phyloP scores from a whole-genome alignment of 139 green algal genomes.

The Chlorella sp. region DNA sequence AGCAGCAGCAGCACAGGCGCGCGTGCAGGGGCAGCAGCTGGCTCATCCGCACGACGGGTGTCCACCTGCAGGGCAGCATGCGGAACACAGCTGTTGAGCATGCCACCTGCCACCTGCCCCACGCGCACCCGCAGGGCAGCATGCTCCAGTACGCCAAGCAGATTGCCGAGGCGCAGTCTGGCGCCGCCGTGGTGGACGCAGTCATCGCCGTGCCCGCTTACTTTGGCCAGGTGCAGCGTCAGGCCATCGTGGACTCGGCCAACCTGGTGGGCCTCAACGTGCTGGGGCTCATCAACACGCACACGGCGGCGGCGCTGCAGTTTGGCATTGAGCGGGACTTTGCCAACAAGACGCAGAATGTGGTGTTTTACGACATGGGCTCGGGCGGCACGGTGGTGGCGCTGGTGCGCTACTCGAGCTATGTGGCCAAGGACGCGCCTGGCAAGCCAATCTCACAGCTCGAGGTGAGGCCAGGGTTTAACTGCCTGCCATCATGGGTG shows the following conservation, averaged over 20 bases:
- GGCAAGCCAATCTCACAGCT: constrained; percentile 75
- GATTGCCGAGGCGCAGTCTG: constrained; percentile 67
- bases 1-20: background rate
- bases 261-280: constrained; percentile 70
- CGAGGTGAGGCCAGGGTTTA: constrained; percentile 56
- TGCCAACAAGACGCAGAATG: constrained; percentile 61
- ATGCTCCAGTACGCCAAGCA: constrained; percentile 80
- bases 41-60: no score
- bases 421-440: constrained; percentile 61
- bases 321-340: constrained; percentile 96
- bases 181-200: constrained; percentile 61
- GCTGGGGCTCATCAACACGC: constrained; percentile 81
- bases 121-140: constrained; percentile 50
- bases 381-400: constrained; percentile 64
- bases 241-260: constrained; percentile 79
- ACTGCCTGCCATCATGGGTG: no score
- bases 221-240: constrained; percentile 75
- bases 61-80: no score
- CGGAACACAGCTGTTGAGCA: background rate
- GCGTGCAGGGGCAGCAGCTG: no score
- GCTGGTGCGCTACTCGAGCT: constrained; percentile 79
- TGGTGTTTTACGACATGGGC: constrained; percentile 95
- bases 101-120: no score
- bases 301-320: constrained; percentile 91
- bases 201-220: constrained; percentile 86